phyloP scores from a whole-genome alignment of 257 asterid species.

The Euphrasia confusa region DNA sequence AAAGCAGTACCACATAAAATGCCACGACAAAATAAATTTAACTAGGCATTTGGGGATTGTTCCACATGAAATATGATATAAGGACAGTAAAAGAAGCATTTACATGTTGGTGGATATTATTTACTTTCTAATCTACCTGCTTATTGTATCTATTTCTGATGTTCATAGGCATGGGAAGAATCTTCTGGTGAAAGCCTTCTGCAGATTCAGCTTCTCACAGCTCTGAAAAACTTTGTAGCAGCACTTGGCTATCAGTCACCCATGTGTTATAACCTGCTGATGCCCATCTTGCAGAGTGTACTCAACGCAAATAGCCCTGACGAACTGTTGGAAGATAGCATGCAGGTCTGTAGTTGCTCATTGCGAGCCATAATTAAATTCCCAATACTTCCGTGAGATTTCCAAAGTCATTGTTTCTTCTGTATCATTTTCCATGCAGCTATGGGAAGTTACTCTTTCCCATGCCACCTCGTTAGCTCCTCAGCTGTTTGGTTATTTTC shows the following conservation, averaged over 20 bases:
- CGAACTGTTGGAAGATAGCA: slow-evolving; percentile 92
- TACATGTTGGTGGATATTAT: slow-evolving; percentile 4
- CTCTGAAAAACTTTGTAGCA: slow-evolving; percentile 78
- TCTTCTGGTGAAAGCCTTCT: slow-evolving; percentile 93
- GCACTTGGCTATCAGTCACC: slow-evolving; percentile 91
- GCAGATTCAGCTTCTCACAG: slow-evolving; percentile 96
- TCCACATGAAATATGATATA: slow-evolving; percentile 4
- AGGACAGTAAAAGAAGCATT: slow-evolving; percentile 9
- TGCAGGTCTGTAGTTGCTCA: slow-evolving; percentile 56
- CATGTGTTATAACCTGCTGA: slow-evolving; percentile 65
- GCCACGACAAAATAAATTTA: neutral
- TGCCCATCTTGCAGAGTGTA: slow-evolving; percentile 74
- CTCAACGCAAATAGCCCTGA: slow-evolving; percentile 75
- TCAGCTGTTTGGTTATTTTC: slow-evolving; percentile 73
- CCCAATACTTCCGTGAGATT: slow-evolving; percentile 8
- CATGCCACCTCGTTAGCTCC: slow-evolving; percentile 86
- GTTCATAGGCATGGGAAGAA: slow-evolving; percentile 86
- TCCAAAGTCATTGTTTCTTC: slow-evolving; percentile 16
- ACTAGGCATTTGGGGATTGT: neutral
- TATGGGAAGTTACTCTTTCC: slow-evolving; percentile 93
- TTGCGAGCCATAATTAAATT: slow-evolving; percentile 10
- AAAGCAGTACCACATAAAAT: neutral
- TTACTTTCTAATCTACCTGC: slow-evolving; percentile 11
- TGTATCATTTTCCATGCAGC: slow-evolving; percentile 42
- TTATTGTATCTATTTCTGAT: slow-evolving; percentile 16